Base-by-base conservation (phyloP, 768 basidiomycete species). In the Leccinellum luteum region DNA sequence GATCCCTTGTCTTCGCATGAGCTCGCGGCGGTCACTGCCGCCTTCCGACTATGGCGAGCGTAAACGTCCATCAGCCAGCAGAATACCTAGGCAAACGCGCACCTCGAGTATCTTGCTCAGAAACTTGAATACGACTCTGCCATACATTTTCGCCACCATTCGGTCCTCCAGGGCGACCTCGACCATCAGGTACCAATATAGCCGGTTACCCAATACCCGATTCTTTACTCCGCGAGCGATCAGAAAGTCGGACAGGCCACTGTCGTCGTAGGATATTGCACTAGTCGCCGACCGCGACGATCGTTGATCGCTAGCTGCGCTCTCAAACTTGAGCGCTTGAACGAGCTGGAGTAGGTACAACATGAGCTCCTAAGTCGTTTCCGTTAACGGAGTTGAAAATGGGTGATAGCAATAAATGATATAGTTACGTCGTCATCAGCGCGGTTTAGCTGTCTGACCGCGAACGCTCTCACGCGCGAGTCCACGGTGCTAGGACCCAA, bases 181-280 rank as follows among this genome's bases (percentile, higher is more conserved):
- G 4, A 98, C 95, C 85, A 94, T 94, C 55, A 98, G 85, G 66
- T 98, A 99, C 97, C 97, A 98, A 69, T 96, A 90, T 61, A 98
- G 78, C 25, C 92, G 81, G 64, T 98, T 98, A 0, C 95, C 97
- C 2, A 99, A 77, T 1, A 96, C 81, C 3, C 79, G 79, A 66
- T 96, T 96, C 61, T 82, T 78, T 13, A 93, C 92, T 17, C 92
- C 92, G 21, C 95, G 83, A 6, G 83, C 74, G 52, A 98, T 91
- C 50, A 99, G 78, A 69, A 98, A 98, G 64, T 96, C 94, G 1
- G 94, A 88, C 9, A 99, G 79, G 1, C 95, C 94, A 63, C 92
- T 94, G 60, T 97, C 94, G 48, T 93, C 91, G 57, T 95, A 90
- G 0, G 90, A 91, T 51, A 89, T 84, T 0, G 89, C 90, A 60